These are phyloP conservation scores for Neofusicoccum parvum DNA, from an alignment of 2,329 filamentous ascomycete species.

Conservation along the genomic window DNA sequence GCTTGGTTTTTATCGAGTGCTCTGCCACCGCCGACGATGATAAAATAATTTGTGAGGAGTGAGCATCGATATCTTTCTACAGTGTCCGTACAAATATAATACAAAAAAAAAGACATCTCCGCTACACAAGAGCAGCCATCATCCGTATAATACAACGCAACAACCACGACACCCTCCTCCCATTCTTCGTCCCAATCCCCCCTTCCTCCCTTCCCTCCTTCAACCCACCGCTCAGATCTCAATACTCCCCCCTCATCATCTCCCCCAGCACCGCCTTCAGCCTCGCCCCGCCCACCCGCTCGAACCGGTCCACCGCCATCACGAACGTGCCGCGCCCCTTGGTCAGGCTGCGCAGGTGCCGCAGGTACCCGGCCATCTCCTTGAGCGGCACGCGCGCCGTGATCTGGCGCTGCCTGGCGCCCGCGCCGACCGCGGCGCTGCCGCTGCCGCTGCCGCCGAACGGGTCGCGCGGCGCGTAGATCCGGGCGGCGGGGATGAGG, in stretches of 20 bases:
- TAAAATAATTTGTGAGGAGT: too few relatives aligned
- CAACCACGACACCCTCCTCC: background rate
- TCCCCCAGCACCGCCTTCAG: conserved; percentile 57
- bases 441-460: conserved; percentile 55
- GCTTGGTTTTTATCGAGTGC: too few relatives aligned
- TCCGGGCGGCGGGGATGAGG: conserved; percentile 68
- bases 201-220: background rate
- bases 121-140: too few relatives aligned
- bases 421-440: conserved; percentile 1
- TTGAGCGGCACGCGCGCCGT: conserved; percentile 87
- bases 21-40: too few relatives aligned
- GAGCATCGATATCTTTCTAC: too few relatives aligned
- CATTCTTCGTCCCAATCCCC: background rate
- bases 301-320: conserved; percentile 73
- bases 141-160: background rate
- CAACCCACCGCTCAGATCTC: background rate
- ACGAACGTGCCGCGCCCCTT: conserved; percentile 79
- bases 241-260: conserved; percentile 18
- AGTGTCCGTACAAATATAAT: too few relatives aligned
- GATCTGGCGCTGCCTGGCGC: conserved; percentile 57
- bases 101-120: too few relatives aligned
- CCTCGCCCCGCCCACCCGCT: conserved; percentile 64
- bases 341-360: conserved; percentile 84
- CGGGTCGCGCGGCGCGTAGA: conserved; percentile 88
- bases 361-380: conserved; percentile 95